Evolutionary conservation across 352 stramenopile species (phyloP).

Genomic region (Phytophthora agathidicida): DNA sequence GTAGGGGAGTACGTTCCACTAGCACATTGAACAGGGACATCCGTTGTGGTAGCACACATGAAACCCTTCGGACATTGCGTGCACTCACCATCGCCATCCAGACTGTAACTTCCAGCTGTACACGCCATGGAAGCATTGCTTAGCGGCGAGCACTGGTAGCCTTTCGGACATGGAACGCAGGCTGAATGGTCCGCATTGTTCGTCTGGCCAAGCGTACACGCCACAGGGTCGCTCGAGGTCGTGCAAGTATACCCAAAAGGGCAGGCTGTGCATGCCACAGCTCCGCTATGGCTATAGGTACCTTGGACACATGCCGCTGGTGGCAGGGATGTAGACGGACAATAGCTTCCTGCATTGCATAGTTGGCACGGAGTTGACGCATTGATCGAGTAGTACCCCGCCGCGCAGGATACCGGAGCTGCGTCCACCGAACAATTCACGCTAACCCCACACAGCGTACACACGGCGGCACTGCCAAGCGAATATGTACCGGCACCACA

Average conservation of each 20-base stretch:
- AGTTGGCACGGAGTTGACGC: constrained; percentile 24
- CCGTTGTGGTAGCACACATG: constrained; percentile 43
- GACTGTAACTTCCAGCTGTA: constrained; percentile 41
- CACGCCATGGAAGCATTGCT: constrained; percentile 24
- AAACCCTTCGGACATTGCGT: constrained; percentile 54
- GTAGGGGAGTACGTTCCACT: constrained; percentile 38
- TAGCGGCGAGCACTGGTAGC: constrained; percentile 45
- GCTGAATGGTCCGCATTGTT: constrained; percentile 51
- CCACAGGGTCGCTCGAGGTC: constrained; percentile 20
- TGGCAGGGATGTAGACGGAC: constrained; percentile 29
- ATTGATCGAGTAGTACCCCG: constrained; percentile 39
- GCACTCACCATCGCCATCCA: constrained; percentile 51
- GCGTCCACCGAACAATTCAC: constrained; percentile 42
- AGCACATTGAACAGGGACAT: constrained; percentile 38
- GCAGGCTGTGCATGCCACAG: constrained; percentile 49
- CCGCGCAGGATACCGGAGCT: constrained; percentile 28
- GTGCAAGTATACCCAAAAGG: constrained; percentile 54
- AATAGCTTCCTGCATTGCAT: constrained; percentile 46
- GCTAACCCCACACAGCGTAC: constrained; percentile 53
- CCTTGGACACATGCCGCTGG: constrained; percentile 42
- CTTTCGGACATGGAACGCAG: constrained; percentile 52
- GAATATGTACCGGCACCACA: constrained; percentile 56
- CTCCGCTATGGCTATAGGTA: constrained; percentile 45
- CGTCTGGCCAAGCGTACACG: constrained; percentile 47
- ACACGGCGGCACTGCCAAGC: constrained; percentile 35